Base-by-base conservation (phyloP, 2,329 filamentous ascomycete species). In the Ramularia endophylla region DNA sequence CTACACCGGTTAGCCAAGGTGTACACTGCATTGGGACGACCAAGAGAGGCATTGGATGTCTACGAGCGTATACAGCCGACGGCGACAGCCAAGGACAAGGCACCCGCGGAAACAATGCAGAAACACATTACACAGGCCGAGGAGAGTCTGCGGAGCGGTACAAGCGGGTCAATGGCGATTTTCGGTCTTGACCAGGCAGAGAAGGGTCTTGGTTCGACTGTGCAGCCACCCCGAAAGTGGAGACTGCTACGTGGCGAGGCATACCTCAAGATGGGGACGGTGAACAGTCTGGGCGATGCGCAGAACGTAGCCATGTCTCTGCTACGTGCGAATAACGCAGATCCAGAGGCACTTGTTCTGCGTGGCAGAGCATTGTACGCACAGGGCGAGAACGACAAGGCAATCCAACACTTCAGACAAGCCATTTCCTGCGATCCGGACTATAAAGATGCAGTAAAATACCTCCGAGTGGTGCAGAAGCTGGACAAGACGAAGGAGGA, bases 301-400 rank as follows among this genome's bases (percentile, higher is more conserved):
- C 87, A 94, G 66, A 94, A 89, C 61, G 80, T 97, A 40, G 88
- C 88, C 56, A 95, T 95, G 79, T 78, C 78, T 2, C 68, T 98
- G 54, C 73, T 98, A 48, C 80, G 92, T 39, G 74, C 77, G 60
- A 97, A 97, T 70, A 87, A 74, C 63, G 84, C 90, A 61, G 92
- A 98, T 59, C 89, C 92, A 2, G 92, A 98, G 67, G 92, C 90
- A 1, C 71, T 98, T 50, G 86, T 95, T 5, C 77, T 98, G 38
- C 80, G 90, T 35, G 92, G 90, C 17, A 80, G 88, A 49, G 84
- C 87, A 12, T 75, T 95, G 36, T 97, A 97, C 58, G 83, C 81
- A 3, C 86, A 92, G 62, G 92, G 92, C 20, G 92, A 98, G 54
- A 95, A 95, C 58, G 86, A 94, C 2, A 94, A 95, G 73, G 90